Conservation (phyloP, 164 flowering plant species). For the Nymphaea thermarum region DNA sequence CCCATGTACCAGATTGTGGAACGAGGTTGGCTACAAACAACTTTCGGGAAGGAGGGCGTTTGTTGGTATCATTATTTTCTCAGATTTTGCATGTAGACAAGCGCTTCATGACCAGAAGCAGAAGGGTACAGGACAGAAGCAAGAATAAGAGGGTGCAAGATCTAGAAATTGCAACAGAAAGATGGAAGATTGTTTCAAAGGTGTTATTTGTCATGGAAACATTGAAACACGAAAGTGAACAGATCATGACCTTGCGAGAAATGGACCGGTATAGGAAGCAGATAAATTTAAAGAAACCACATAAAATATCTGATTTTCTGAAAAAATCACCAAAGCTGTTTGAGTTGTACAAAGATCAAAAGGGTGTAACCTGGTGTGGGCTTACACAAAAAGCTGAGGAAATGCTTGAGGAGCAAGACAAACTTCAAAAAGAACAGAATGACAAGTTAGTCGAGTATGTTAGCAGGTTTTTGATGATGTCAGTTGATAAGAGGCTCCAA, state of each 20-base stretch:
- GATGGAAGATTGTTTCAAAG: constrained; percentile 52
- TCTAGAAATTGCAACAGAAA: constrained; percentile 66
- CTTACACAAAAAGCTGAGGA: constrained; percentile 65
- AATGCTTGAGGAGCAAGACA: constrained; percentile 55
- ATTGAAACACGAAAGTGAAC: constrained; percentile 61
- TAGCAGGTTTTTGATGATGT: constrained; percentile 78
- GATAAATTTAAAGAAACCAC: constrained; percentile 65
- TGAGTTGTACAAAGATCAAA: constrained; percentile 64
- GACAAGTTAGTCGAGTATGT: constrained; percentile 67
- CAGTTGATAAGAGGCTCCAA: constrained; percentile 48
- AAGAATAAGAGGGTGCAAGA: constrained; percentile 52
- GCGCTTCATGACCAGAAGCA: constrained; percentile 65
- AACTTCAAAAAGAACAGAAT: constrained; percentile 26
- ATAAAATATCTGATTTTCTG: constrained; percentile 58
- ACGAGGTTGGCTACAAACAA: background rate
- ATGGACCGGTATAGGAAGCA: constrained; percentile 53
- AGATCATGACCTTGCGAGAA: constrained; percentile 35
- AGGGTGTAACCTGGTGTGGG: constrained; percentile 72
- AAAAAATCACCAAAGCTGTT: constrained; percentile 70
- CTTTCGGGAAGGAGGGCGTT: background rate
- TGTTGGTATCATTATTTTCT: background rate
- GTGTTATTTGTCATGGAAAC: constrained; percentile 48
- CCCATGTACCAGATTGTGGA: background rate
- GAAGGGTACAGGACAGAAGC: constrained; percentile 74
- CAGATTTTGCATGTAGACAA: background rate